A percentile compares a stretch with the other conserved stretches of the same genome.
phyloP scores from a whole-genome alignment of 1,139 yeast species.

The Yamadazyma dushanensis region DNA sequence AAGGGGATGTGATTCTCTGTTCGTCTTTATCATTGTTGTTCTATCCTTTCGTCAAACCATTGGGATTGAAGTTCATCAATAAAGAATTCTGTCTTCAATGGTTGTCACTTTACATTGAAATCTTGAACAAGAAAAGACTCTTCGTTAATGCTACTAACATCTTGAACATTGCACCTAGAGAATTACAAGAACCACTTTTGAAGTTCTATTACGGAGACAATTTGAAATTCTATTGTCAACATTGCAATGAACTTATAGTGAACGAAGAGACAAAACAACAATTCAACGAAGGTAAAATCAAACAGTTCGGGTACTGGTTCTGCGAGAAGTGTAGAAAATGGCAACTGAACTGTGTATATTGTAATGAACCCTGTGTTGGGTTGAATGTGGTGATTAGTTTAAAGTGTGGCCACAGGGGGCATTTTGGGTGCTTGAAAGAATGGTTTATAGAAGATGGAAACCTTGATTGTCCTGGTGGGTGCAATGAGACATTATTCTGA shows the following conservation, averaged over 20 bases:
- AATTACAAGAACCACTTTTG: constrained; percentile 28
- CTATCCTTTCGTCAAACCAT: constrained; percentile 24
- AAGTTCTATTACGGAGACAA: constrained; percentile 13
- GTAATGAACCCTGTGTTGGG: constrained; percentile 78
- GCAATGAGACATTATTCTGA: constrained; percentile 24
- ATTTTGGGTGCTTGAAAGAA: constrained; percentile 70
- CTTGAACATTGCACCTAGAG: constrained; percentile 45
- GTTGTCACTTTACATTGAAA: constrained; percentile 57
- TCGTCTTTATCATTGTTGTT: constrained; percentile 62
- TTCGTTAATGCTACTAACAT: constrained; percentile 63
- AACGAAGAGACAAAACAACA: constrained; percentile 57
- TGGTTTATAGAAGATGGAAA: constrained; percentile 75
- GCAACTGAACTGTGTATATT: constrained; percentile 74
- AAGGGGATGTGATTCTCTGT: constrained; percentile 67
- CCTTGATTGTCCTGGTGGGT: constrained; percentile 81
- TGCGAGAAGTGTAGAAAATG: constrained; percentile 68
- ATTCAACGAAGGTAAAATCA: constrained; percentile 14
- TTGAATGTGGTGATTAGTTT: constrained; percentile 62
- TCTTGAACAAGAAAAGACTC: constrained; percentile 51
- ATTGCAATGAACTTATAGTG: constrained; percentile 61
- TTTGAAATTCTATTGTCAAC: constrained; percentile 55
- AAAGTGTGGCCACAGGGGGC: constrained; percentile 88
- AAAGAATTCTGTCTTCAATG: constrained; percentile 48
- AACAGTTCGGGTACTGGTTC: constrained; percentile 72
- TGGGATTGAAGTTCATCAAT: constrained; percentile 19